Evolutionary conservation across 176 grass and related monocot species (phyloP).

Genomic region (Zea luxurians): DNA sequence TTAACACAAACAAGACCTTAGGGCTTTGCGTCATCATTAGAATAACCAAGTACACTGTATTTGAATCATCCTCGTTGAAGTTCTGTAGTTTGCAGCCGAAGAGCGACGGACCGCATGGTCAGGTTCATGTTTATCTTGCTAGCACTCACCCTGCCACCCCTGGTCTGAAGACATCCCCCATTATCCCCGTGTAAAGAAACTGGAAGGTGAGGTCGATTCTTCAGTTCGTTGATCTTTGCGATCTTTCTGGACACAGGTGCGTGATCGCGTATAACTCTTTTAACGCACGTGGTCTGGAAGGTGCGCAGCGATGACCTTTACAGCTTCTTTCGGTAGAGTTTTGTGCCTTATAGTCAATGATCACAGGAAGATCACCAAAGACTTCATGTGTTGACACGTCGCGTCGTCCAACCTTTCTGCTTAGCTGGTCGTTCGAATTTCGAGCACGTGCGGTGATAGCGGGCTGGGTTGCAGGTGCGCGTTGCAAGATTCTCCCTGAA

Average conservation of each 20-base stretch:
- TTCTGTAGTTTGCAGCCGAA: not conserved
- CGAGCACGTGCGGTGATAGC: slow-evolving; percentile 3
- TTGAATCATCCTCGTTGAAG: not conserved
- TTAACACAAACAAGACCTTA: not conserved
- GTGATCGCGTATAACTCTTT: not conserved
- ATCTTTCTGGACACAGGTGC: not conserved
- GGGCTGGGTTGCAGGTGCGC: not conserved
- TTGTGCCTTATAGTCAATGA: not conserved
- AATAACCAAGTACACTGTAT: not conserved
- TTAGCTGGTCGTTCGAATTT: not conserved
- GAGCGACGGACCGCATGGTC: not conserved
- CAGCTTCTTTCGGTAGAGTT: not conserved
- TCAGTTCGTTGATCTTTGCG: not conserved
- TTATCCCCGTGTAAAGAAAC: slow-evolving; percentile 10
- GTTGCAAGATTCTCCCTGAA: not conserved
- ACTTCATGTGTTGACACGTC: not conserved
- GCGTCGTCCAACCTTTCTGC: not conserved
- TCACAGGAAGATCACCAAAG: not conserved
- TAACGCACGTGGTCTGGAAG: not conserved
- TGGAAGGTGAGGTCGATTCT: not conserved
- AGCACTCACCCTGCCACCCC: too few species aligned
- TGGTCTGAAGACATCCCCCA: not conserved
- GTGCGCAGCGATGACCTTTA: not conserved
- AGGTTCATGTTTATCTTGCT: not conserved
- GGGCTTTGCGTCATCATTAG: not conserved